These are phyloP conservation scores for Globisporangium cystogenes DNA, from an alignment of 352 stramenopile species.

Conservation along the genomic window DNA sequence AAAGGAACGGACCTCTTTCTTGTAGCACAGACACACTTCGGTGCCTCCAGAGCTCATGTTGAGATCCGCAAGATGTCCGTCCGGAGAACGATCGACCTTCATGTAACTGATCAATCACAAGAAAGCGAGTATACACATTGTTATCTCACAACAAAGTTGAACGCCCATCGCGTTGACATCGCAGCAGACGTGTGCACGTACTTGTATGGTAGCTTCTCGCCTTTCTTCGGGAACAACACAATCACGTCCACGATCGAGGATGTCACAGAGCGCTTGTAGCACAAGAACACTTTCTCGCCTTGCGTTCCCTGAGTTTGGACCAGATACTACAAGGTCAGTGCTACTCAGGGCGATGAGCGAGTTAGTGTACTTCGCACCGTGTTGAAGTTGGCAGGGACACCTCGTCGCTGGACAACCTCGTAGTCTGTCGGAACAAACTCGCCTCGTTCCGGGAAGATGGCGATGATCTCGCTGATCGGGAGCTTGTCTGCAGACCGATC, in stretches of 20 bases:
- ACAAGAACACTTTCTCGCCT: constrained; percentile 79
- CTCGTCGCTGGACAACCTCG: constrained; percentile 58
- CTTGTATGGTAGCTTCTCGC: constrained; percentile 78
- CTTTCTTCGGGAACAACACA: constrained; percentile 76
- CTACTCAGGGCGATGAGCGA: background rate
- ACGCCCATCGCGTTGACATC: background rate
- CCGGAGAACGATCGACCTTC: constrained; percentile 66
- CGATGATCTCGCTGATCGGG: constrained; percentile 74
- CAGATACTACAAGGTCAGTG: background rate
- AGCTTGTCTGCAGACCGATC: constrained; percentile 37
- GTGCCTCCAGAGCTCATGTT: constrained; percentile 68
- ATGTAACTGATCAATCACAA: constrained; percentile 39
- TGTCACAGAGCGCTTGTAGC: constrained; percentile 58
- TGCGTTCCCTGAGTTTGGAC: constrained; percentile 46
- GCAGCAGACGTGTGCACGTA: constrained; percentile 13
- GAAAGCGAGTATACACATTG: background rate
- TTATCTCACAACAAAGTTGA: background rate
- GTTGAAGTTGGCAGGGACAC: constrained; percentile 66
- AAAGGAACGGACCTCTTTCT: constrained; percentile 53
- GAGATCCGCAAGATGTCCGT: constrained; percentile 64
- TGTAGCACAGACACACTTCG: constrained; percentile 79
- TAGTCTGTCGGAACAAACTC: constrained; percentile 78
- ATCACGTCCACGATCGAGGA: constrained; percentile 62
- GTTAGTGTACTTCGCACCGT: constrained; percentile 24
- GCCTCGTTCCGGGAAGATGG: constrained; percentile 69